Base-by-base conservation (phyloP, 2,329 filamentous ascomycete species). In the Cercospora sp. region DNA sequence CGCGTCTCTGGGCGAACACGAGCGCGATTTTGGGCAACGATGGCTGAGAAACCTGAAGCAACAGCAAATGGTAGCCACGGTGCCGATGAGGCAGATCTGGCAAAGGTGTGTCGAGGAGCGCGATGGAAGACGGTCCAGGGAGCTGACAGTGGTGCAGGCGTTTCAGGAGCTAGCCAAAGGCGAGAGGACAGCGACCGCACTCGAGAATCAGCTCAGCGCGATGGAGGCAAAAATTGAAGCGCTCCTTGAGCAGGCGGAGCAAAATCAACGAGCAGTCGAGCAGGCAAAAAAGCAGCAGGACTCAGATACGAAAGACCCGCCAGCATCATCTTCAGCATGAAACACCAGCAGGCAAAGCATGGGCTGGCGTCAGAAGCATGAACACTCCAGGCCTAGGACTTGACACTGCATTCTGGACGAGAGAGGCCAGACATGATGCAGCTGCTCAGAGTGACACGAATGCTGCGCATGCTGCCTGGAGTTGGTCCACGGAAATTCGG, bases 171-270 rank as follows among this genome's bases (percentile, higher is more conserved):
- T 85, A 36, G 80, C 82, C 36, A 85, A 83, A 67, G 86, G 86
- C 73, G 86, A 88, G 77, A 80, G 80, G 68, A 84, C 86, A 33
- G 86, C 86, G 5, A 79, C 84, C 30, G 84, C 82, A 20, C 76
- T 88, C 31, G 86, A 88, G 74, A 82, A 81, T 68, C 83, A 87
- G 71, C 80, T 88, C 33, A 82, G 81, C 66, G 79, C 79, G 26
- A 80, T 88, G 63, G 86, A 88, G 74, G 80, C 79, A 64, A 85
- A 84, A 76, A 87, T 88, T 59, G 84, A 86, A 70, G 81, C 82
- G 55, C 75, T 87, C 5, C 77, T 87, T 18, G 83, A 81, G 16
- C 80, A 82, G 64, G 82, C 84, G 20, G 82, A 83, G 68, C 78
- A 79, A 64, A 79, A 82, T 3, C 75, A 78, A 75, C 78, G 75